Evolutionary conservation across 345 rosid species (phyloP), one percentile per base, ranked within the genome.

Genomic region (Geranium rotundifolium): DNA sequence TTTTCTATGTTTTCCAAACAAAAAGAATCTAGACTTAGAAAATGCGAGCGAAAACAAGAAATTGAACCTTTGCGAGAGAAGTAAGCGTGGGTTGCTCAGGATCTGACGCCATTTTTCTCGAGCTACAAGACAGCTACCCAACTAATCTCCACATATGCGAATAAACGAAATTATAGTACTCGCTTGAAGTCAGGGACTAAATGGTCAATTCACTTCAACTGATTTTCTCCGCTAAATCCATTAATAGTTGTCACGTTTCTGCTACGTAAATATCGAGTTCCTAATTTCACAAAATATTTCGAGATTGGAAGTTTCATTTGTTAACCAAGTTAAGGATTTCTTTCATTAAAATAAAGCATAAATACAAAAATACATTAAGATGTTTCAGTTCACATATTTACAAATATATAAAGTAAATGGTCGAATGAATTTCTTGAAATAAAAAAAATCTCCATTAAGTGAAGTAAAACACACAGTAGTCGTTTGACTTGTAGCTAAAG

Each of bases 31-130:
- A 34, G 10, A 34, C 41, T 34, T 34, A 34, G 41, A 8, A 34
- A 34, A 34, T 8, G 41, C 7, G 41, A 34, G 41, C n/a, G 1
- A 46, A n/a, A 56, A 31, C 18, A 15, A 10, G 62, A 12, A 65
- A 62, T 16, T 49, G 56, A 68, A 85, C 84, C 79, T 80, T 85
- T 69, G 62, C 76, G 31, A 58, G 58, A 60, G 87, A 81, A 56
- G 85, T 70, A 19, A 67, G 65, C 7, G 71, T 58, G 59, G 63
- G 67, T 17, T 73, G 82, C 72, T 84, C 81, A 17, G 80, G 77
- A 76, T 84, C 91, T 54, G 81, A 71, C 60, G 79, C 78, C 91
- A 88, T 85, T 30, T 19, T 10, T 55, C 20, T 1, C 57, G 57
- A 46, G 52, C 52, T 37, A 14, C 14, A 14, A 46, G 13, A 46